Conservation (phyloP, 1,284 basidiomycete species). For the Lignosus rhinocerotis region DNA sequence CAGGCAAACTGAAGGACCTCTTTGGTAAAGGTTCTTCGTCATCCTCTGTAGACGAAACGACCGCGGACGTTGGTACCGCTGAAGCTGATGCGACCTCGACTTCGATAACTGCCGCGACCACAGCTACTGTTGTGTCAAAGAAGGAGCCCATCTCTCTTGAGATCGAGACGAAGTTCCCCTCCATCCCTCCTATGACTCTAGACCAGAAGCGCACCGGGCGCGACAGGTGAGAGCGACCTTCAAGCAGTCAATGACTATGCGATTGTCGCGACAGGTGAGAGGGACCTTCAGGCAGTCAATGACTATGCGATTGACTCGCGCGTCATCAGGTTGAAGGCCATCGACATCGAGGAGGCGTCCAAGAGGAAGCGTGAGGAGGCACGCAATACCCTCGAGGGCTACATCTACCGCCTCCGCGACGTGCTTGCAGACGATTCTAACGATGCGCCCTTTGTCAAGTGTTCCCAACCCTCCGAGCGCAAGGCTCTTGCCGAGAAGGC, state of each 20-base stretch:
- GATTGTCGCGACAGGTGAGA: slow-evolving; percentile 51
- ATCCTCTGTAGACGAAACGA: slow-evolving; percentile 17
- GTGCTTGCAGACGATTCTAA: slow-evolving; percentile 68
- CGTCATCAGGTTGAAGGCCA: slow-evolving; percentile 64
- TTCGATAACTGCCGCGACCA: slow-evolving; percentile 29
- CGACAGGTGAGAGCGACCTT: slow-evolving; percentile 52
- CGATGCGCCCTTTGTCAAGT: slow-evolving; percentile 77
- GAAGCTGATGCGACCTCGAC: slow-evolving; percentile 27
- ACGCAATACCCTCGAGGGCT: slow-evolving; percentile 88
- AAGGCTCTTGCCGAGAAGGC: slow-evolving; percentile 63
- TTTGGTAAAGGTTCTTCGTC: slow-evolving; percentile 65
- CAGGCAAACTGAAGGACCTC: slow-evolving; percentile 82
- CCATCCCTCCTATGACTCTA: slow-evolving; percentile 69
- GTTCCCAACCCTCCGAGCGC: slow-evolving; percentile 75
- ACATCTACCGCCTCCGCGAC: slow-evolving; percentile 89
- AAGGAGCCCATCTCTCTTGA: slow-evolving; percentile 63
- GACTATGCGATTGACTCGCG: background rate
- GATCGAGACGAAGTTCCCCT: slow-evolving; percentile 61
- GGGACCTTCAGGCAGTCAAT: background rate
- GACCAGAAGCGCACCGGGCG: slow-evolving; percentile 73
- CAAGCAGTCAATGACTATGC: background rate
- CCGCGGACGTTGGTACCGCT: slow-evolving; percentile 18
- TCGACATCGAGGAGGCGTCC: slow-evolving; percentile 77
- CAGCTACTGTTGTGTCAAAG: slow-evolving; percentile 30
- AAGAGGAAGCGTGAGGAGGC: slow-evolving; percentile 88